phyloP scores from a whole-genome alignment of 116 monocot genomes.

The Cymodocea nodosa region DNA sequence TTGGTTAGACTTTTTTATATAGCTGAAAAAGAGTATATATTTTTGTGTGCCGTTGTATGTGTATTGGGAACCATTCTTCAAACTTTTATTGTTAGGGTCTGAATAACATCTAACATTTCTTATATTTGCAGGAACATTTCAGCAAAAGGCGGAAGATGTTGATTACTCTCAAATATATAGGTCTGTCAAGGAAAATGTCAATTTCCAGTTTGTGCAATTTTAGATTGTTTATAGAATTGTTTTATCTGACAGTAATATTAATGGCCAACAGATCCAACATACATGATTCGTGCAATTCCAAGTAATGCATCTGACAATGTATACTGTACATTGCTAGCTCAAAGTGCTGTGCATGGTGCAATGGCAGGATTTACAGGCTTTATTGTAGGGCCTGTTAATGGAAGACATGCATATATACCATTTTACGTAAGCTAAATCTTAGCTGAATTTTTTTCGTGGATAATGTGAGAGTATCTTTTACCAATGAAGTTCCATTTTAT shows the following conservation, averaged over 20 bases:
- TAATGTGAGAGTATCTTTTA: too few relatives aligned
- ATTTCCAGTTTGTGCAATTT: background rate
- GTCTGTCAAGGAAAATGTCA: slow-evolving; percentile 1
- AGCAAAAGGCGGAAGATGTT: slow-evolving; percentile 19
- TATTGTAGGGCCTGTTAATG: slow-evolving; percentile 49
- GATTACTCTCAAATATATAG: slow-evolving; percentile 42
- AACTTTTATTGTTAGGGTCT: background rate
- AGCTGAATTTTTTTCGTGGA: background rate
- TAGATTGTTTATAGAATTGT: background rate
- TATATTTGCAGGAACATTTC: slow-evolving; percentile 24
- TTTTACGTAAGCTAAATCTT: slow-evolving; percentile 33
- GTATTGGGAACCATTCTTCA: background rate
- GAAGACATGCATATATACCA: slow-evolving; percentile 56
- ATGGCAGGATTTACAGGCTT: slow-evolving; percentile 78
- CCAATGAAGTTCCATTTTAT: too few relatives aligned
- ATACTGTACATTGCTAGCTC: slow-evolving; percentile 59
- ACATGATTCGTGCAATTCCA: slow-evolving; percentile 64
- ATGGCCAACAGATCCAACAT: slow-evolving; percentile 32
- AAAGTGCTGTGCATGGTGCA: slow-evolving; percentile 59
- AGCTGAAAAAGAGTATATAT: too few relatives aligned
- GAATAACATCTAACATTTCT: background rate
- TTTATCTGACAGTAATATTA: background rate
- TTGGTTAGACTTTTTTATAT: too few relatives aligned
- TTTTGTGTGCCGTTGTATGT: background rate
- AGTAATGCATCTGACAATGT: slow-evolving; percentile 62